phyloP scores from a whole-genome alignment of 2,329 filamentous ascomycete species.

The Calonectria hongkongensis region DNA sequence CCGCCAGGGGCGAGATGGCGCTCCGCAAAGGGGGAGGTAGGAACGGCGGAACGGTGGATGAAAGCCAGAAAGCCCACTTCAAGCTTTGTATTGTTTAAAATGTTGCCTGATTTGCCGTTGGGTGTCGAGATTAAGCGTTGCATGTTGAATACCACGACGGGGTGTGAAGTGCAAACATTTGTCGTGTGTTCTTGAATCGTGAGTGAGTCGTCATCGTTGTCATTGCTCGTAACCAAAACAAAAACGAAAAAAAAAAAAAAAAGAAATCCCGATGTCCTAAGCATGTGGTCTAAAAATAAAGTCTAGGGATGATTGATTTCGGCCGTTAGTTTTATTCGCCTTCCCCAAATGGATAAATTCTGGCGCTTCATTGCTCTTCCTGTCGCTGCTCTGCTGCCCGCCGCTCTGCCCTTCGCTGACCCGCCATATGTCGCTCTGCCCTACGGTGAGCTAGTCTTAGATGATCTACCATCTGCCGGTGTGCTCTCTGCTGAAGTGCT shows the following conservation, averaged over 20 bases:
- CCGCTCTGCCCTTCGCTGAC: neutral
- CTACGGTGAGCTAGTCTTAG: neutral
- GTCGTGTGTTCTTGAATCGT: neutral
- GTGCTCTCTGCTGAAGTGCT: neutral
- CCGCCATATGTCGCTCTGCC: neutral
- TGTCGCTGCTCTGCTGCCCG: neutral
- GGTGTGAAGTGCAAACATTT: neutral
- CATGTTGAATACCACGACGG: neutral
- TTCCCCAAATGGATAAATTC: too few relatives aligned
- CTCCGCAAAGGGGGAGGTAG: neutral
- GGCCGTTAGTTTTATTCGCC: neutral
- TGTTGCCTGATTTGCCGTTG: too few relatives aligned
- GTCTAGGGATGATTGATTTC: neutral
- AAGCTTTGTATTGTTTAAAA: neutral
- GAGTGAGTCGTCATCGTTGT: neutral
- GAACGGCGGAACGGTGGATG: neutral
- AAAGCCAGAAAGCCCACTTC: neutral
- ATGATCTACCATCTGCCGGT: neutral
- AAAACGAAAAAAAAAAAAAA: neutral
- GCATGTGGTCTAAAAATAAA: neutral
- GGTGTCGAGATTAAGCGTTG: neutral
- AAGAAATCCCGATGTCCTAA: neutral
- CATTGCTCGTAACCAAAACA: neutral
- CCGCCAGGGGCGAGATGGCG: conserved; percentile 42
- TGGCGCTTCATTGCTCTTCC: neutral